Conservation (phyloP, 148 eudicot species). For the Persicaria maculosa region DNA sequence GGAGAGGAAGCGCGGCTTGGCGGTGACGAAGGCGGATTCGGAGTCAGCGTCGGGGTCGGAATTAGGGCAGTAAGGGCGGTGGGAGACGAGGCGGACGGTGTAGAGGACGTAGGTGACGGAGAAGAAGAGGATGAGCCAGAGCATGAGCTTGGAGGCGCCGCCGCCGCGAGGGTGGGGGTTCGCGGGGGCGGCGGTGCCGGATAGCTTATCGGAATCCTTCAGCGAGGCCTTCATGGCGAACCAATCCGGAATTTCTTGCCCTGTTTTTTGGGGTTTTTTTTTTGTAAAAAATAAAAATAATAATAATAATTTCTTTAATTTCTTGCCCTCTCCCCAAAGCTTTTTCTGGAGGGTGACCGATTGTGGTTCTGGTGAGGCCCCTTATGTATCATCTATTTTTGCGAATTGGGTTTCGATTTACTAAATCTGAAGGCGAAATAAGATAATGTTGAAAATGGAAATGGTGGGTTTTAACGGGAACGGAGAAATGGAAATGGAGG, state of each 20-base stretch:
- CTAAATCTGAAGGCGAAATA: neutral
- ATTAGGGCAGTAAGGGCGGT: conserved; percentile 28
- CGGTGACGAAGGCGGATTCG: conserved; percentile 12
- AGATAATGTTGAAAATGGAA: neutral
- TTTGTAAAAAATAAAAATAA: neutral
- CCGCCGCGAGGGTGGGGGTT: neutral
- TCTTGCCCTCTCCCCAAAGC: too few relatives aligned
- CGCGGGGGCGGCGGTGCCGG: neutral
- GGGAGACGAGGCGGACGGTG: conserved; percentile 53
- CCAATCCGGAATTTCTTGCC: neutral
- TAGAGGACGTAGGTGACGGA: conserved; percentile 65
- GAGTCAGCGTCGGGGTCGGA: conserved; percentile 1
- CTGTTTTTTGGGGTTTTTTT: neutral
- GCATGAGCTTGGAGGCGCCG: conserved; percentile 33
- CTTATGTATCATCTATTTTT: too few relatives aligned
- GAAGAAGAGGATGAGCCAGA: conserved; percentile 52
- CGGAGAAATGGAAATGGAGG: conserved; percentile 11
- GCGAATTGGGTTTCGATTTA: too few relatives aligned
- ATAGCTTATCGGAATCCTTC: conserved; percentile 13
- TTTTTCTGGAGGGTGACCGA: too few relatives aligned
- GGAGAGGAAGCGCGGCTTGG: conserved; percentile 3
- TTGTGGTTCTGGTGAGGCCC: too few relatives aligned
- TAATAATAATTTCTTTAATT: neutral
- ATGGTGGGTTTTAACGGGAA: neutral
- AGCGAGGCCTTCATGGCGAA: conserved; percentile 13